A percentile compares a stretch with the other conserved stretches of the same genome.
Evolutionary conservation across 2,329 filamentous ascomycete species (phyloP).

Genomic region (Diaporthe capsici): DNA sequence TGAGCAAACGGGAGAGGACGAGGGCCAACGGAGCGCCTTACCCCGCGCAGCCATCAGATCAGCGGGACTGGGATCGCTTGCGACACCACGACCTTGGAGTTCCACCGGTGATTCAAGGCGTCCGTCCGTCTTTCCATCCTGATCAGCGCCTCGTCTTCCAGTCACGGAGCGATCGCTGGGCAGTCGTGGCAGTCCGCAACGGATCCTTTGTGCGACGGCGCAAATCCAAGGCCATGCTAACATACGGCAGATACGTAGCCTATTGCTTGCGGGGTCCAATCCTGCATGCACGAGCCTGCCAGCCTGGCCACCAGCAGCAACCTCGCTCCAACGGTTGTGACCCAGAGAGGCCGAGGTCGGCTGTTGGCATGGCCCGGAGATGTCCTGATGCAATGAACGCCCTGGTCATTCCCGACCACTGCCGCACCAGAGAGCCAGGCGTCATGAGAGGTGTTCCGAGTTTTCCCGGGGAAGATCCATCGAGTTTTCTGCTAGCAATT

Average conservation of each 20-base stretch:
- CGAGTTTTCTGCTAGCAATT: slow-evolving; percentile 10
- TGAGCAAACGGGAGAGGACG: slow-evolving; percentile 5
- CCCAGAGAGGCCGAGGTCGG: slow-evolving; percentile 17
- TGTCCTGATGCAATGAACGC: background rate
- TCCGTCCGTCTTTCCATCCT: background rate
- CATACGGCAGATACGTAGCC: background rate
- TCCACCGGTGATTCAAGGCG: slow-evolving; percentile 4
- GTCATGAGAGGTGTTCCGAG: slow-evolving; percentile 1
- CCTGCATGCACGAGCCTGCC: background rate
- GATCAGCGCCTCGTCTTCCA: slow-evolving; percentile 15
- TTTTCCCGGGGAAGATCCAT: slow-evolving; percentile 30
- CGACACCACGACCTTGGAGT: background rate
- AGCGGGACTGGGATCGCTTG: slow-evolving; percentile 5
- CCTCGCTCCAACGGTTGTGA: background rate
- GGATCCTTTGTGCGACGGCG: slow-evolving; percentile 9
- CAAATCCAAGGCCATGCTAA: slow-evolving; percentile 11
- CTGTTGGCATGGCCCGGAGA: background rate
- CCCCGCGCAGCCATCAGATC: slow-evolving; percentile 7
- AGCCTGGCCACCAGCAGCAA: background rate
- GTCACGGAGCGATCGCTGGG: background rate
- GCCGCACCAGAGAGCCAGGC: background rate
- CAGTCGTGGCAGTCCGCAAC: background rate
- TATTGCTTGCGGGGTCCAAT: slow-evolving; percentile 14
- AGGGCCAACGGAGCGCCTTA: slow-evolving; percentile 10
- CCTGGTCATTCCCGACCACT: slow-evolving; percentile 1